Evolutionary conservation across 352 stramenopile species (phyloP), one percentile per base, ranked within the genome.

Genomic region (Thalassiosira hispida): DNA sequence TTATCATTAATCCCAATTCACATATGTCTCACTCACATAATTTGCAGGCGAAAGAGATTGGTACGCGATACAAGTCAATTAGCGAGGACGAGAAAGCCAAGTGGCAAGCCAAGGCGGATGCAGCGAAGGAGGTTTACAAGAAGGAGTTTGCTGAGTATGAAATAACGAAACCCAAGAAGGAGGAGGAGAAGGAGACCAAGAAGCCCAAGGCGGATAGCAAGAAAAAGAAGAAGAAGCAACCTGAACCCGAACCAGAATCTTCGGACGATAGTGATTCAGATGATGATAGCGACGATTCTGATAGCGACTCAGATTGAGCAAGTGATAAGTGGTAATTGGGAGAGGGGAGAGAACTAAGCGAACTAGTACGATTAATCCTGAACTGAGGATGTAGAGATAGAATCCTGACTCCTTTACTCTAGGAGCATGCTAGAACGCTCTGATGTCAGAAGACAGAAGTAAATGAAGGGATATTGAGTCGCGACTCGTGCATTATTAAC

Each of bases 11-110:
- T 7, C 18, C 1, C 53, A 20, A 7, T 33, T 53, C 11, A 29
- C 44, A 38, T 23, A 35, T 53, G 16, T 25, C 49, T 85, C 93
- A 52, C 87, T 95, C 66, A 97, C 93, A 47, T 3, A 47, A 5
- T 18, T 18, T 53, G 3, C 3, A 53, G 16, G 93, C 95, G 25
- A 85, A 85, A 35, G 66, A 81, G 64, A 75, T 78, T 23, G 44
- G 40, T 55, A 47, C 12, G 8, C 72, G 61, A 6, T 85, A 77
- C 84, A 88, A 79, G 56, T 23, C 25, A 66, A 77, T 71, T 33
- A 67, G 57, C 42, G 55, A 76, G 14, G 79, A 86, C 11, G 83
- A 80, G 22, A 84, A 81, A 35, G 64, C 71, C 6, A 84, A 86
- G 63, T 81, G 71, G 78, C 64, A 86, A 31, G 62, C 35, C n/a